These are phyloP conservation scores for Bryoerythrophyllum caledonicum DNA, from an alignment of 225 moss, liverwort and hornwort species.

Conservation along the genomic window DNA sequence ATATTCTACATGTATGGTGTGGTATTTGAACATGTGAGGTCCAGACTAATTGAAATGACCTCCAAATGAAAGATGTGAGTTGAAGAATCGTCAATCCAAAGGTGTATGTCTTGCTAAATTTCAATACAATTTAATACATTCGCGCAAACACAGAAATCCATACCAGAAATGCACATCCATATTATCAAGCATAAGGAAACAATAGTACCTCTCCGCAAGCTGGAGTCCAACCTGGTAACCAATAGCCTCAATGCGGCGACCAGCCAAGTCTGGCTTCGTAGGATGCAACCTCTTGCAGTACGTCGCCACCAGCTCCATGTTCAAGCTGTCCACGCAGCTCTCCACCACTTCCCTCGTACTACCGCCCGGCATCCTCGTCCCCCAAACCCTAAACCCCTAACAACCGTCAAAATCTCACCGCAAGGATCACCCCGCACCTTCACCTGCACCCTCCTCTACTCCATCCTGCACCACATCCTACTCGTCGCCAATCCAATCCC, in stretches of 20 bases:
- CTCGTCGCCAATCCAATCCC: not conserved
- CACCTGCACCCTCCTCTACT: too few species aligned
- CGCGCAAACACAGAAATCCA: too few species aligned
- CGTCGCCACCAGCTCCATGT: conserved; percentile 84
- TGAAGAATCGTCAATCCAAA: too few species aligned
- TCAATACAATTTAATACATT: too few species aligned
- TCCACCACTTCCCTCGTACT: conserved; percentile 80
- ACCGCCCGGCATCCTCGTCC: conserved; percentile 42
- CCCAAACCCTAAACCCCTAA: not conserved
- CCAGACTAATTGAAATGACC: too few species aligned
- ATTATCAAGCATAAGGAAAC: conserved; percentile 1
- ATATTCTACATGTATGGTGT: too few species aligned
- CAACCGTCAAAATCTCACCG: not conserved
- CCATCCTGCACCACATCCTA: not conserved
- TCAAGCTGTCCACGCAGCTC: conserved; percentile 92
- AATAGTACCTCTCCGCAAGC: conserved; percentile 88
- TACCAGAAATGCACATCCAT: not conserved
- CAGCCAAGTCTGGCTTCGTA: conserved; percentile 82
- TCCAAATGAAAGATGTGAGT: too few species aligned
- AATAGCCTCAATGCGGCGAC: conserved; percentile 84
- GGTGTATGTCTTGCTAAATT: too few species aligned
- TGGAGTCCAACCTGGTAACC: conserved; percentile 96
- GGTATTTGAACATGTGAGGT: too few species aligned
- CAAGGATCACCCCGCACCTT: too few species aligned
- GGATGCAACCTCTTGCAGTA: conserved; percentile 90